Conservation (phyloP, 108 stramenopile species). For the Craspedostauros australis region DNA sequence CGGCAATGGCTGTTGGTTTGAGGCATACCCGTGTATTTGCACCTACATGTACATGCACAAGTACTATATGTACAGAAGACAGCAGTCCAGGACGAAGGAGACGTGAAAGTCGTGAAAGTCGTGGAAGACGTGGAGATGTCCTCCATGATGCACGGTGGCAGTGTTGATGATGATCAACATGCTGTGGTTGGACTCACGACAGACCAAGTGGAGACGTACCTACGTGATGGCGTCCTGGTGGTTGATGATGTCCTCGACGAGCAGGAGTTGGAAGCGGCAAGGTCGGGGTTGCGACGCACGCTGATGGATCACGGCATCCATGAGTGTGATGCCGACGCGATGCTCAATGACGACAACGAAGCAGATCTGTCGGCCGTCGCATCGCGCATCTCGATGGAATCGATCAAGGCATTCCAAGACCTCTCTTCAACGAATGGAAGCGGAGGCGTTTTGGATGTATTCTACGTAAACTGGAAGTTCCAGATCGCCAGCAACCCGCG, state of each 20-base stretch:
- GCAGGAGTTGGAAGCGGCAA: slow-evolving; percentile 36
- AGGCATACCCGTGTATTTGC: too few relatives aligned
- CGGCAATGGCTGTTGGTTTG: too few relatives aligned
- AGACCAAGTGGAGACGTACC: slow-evolving; percentile 19
- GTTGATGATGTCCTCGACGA: slow-evolving; percentile 50
- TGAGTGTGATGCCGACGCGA: too few relatives aligned
- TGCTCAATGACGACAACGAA: not conserved
- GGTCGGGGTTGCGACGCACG: slow-evolving; percentile 38
- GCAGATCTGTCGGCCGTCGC: slow-evolving; percentile 2
- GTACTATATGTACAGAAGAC: too few relatives aligned
- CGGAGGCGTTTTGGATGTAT: slow-evolving; percentile 88
- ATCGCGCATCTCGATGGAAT: slow-evolving; percentile 34
- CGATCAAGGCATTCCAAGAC: slow-evolving; percentile 36
- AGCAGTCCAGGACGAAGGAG: too few relatives aligned
- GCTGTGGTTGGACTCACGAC: too few relatives aligned
- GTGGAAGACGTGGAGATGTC: too few relatives aligned
- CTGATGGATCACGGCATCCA: slow-evolving; percentile 45
- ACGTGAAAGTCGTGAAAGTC: too few relatives aligned
- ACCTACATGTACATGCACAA: too few relatives aligned
- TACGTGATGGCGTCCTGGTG: slow-evolving; percentile 56
- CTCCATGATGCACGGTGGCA: too few relatives aligned
- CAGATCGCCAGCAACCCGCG: slow-evolving; percentile 51
- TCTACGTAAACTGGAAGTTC: slow-evolving; percentile 84
- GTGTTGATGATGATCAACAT: too few relatives aligned
- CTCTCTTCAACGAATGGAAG: slow-evolving; percentile 76